phyloP scores from a whole-genome alignment of 257 asterid genomes.

The Solanum chilense region DNA sequence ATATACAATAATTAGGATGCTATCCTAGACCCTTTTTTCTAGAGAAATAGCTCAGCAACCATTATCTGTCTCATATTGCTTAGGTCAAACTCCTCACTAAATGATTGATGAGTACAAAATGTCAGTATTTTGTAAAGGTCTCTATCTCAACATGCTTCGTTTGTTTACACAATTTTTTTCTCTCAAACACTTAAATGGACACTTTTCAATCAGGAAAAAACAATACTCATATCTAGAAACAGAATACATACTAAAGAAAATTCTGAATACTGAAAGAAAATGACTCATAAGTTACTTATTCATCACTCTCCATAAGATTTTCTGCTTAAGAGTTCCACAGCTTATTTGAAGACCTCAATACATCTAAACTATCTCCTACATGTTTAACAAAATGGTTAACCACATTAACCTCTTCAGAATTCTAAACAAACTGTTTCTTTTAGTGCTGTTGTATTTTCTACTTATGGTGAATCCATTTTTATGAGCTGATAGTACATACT shows the following conservation, averaged over 20 bases:
- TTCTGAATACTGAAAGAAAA: background rate
- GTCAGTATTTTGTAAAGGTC: background rate
- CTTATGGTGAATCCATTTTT: background rate
- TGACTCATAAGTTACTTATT: background rate
- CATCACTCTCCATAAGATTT: background rate
- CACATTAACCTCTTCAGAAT: background rate
- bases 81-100: background rate
- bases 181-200: background rate
- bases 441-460: background rate
- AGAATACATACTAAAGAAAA: background rate
- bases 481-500: background rate
- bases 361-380: background rate
- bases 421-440: background rate
- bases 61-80: background rate
- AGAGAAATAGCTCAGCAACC: background rate
- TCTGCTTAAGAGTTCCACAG: background rate
- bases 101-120: background rate
- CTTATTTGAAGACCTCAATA: background rate
- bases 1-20: background rate
- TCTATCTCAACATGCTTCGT: background rate
- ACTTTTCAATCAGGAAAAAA: background rate
- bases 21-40: background rate
- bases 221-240: background rate
- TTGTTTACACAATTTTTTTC: background rate
- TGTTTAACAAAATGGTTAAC: background rate